phyloP scores from a whole-genome alignment of 257 asterid genomes.

The Gardenia jasminoides region DNA sequence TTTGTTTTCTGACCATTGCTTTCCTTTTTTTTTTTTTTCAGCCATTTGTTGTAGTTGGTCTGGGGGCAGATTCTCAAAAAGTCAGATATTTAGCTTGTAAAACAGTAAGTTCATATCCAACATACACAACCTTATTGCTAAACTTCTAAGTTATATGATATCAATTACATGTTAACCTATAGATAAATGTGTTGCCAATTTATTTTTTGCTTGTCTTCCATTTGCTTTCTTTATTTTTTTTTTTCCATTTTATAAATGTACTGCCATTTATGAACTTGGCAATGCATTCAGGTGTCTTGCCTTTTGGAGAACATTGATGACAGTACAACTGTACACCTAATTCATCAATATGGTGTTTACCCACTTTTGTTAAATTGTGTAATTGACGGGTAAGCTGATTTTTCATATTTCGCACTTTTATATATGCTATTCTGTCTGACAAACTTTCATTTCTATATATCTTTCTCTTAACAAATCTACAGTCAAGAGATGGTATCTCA shows the following conservation, averaged over 20 bases:
- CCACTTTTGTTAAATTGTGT: slow-evolving; percentile 84
- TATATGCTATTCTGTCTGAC: background rate
- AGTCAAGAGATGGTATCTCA: background rate
- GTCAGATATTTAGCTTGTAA: slow-evolving; percentile 75
- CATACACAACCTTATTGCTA: background rate
- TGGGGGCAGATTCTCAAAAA: slow-evolving; percentile 76
- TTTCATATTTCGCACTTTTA: background rate
- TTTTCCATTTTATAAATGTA: too few relatives aligned
- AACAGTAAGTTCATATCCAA: slow-evolving; percentile 45
- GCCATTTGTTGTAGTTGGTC: slow-evolving; percentile 78
- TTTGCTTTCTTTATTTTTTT: background rate
- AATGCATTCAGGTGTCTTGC: slow-evolving; percentile 55
- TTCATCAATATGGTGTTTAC: slow-evolving; percentile 56
- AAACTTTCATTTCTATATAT: background rate
- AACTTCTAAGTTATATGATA: background rate
- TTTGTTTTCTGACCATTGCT: slow-evolving; percentile 9
- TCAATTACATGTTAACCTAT: background rate
- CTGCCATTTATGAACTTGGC: slow-evolving; percentile 3
- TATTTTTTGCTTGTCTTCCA: background rate
- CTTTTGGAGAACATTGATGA: slow-evolving; percentile 65
- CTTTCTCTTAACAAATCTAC: background rate
- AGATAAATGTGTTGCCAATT: background rate
- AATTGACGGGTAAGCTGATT: slow-evolving; percentile 62
- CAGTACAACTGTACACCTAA: slow-evolving; percentile 45
- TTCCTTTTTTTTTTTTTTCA: slow-evolving; percentile 43